A percentile compares a stretch with the other conserved stretches of the same genome.
Evolutionary conservation across 345 rosid genomes (phyloP).

Genomic region (Xanthoceras sorbifolium): DNA sequence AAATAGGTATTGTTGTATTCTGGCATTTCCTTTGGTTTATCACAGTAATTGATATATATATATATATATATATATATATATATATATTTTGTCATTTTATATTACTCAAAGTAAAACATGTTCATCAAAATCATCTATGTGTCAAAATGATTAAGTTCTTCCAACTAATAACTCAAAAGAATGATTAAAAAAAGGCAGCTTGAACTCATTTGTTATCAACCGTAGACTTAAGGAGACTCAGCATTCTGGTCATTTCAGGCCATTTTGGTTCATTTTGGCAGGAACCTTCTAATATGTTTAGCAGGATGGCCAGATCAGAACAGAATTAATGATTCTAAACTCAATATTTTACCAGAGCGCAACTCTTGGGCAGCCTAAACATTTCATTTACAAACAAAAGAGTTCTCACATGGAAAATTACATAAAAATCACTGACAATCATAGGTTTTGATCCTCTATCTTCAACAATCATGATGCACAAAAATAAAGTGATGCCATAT

Average conservation of each 20-base stretch:
- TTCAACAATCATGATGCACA: too few species aligned
- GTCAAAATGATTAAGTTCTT: not conserved
- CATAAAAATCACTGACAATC: not conserved
- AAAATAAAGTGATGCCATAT: not conserved
- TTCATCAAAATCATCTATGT: not conserved
- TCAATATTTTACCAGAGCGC: not conserved
- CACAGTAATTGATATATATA: not conserved
- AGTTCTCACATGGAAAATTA: not conserved
- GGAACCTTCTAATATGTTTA: too few species aligned
- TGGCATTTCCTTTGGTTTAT: not conserved
- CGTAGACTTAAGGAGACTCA: not conserved
- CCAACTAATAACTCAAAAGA: not conserved
- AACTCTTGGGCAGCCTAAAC: not conserved
- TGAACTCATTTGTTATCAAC: not conserved
- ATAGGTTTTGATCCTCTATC: too few species aligned
- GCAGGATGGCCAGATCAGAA: not conserved
- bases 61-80: too few species aligned
- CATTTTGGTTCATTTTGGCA: too few species aligned
- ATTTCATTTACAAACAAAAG: not conserved
- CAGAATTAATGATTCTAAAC: not conserved
- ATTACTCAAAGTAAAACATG: not conserved
- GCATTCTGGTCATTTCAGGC: not conserved
- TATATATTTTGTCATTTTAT: not conserved
- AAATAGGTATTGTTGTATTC: not conserved
- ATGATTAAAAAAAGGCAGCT: not conserved